Conservation (phyloP, 176 grass and related monocot genomes). For the Phyllostachys edulis region DNA sequence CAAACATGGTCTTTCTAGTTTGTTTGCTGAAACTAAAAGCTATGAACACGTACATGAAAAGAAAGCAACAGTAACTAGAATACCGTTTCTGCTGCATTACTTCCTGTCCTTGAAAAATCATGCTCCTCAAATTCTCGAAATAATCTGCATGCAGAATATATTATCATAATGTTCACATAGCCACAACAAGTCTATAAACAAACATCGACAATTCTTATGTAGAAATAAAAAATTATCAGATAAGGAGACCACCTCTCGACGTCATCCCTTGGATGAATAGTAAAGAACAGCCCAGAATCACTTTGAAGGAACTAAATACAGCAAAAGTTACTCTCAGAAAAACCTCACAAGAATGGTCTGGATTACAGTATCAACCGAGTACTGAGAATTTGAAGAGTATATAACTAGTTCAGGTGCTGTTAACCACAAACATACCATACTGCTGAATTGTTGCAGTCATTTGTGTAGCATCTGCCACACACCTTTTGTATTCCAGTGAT, state of each 20-base stretch:
- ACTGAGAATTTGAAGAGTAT: constrained; percentile 63
- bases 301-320: constrained; percentile 65
- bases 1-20: neutral
- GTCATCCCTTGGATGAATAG: constrained; percentile 79
- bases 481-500: constrained; percentile 54
- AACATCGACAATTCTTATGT: neutral
- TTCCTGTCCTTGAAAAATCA: constrained; percentile 91
- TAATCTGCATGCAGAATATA: constrained; percentile 43
- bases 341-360: neutral
- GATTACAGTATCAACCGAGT: neutral
- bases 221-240: neutral
- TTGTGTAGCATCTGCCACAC: constrained; percentile 51
- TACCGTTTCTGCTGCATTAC: constrained; percentile 71
- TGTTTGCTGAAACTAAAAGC: neutral
- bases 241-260: constrained; percentile 64
- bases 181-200: neutral
- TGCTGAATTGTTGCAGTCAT: constrained; percentile 46
- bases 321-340: constrained; percentile 16
- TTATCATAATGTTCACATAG: neutral
- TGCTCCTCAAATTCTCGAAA: constrained; percentile 70
- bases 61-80: neutral
- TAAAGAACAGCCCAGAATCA: constrained; percentile 69
- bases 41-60: constrained; percentile 12
- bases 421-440: too few relatives aligned
- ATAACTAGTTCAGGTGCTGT: too few relatives aligned